These are phyloP conservation scores for Annona cherimola DNA, from an alignment of 164 flowering plant genomes.

Conservation along the genomic window DNA sequence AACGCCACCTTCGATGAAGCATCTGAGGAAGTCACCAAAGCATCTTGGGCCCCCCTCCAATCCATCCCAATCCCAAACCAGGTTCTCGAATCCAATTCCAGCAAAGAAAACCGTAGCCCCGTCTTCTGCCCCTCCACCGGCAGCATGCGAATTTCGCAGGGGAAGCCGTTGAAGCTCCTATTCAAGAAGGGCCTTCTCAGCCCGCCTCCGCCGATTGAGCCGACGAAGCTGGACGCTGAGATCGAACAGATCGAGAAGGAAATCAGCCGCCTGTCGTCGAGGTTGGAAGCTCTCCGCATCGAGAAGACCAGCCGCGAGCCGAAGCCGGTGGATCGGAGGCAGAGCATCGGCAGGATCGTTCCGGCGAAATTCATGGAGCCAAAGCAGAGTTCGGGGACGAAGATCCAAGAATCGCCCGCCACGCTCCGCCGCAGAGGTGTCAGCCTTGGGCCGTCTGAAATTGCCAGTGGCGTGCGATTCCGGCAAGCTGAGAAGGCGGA, in stretches of 20 bases:
- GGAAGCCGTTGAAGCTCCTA: conserved; percentile 24
- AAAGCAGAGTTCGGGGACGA: conserved; percentile 33
- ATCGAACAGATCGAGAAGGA: conserved; percentile 63
- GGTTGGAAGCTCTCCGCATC: conserved; percentile 48
- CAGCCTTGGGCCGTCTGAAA: conserved; percentile 43
- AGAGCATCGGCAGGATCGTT: conserved; percentile 29
- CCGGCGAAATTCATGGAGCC: conserved; percentile 58
- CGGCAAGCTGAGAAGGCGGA: conserved; percentile 13
- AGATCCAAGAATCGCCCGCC: conserved; percentile 24
- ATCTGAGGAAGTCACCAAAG: not conserved
- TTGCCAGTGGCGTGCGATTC: conserved; percentile 26
- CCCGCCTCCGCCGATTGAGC: conserved; percentile 4
- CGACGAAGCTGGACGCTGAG: conserved; percentile 49
- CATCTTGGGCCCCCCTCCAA: conserved; percentile 1
- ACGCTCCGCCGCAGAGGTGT: conserved; percentile 29
- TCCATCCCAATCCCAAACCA: not conserved
- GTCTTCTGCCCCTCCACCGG: conserved; percentile 18
- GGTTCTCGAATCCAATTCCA: conserved; percentile 35
- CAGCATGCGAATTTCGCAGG: conserved; percentile 25
- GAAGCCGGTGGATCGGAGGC: conserved; percentile 1
- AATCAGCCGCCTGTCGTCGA: conserved; percentile 45
- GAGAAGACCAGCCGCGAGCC: conserved; percentile 12
- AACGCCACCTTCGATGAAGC: conserved; percentile 60
- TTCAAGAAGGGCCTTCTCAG: conserved; percentile 18
- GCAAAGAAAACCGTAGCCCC: conserved; percentile 65